Conservation (phyloP, 169 alveolate species). For the Cryptosporidium ubiquitum region DNA sequence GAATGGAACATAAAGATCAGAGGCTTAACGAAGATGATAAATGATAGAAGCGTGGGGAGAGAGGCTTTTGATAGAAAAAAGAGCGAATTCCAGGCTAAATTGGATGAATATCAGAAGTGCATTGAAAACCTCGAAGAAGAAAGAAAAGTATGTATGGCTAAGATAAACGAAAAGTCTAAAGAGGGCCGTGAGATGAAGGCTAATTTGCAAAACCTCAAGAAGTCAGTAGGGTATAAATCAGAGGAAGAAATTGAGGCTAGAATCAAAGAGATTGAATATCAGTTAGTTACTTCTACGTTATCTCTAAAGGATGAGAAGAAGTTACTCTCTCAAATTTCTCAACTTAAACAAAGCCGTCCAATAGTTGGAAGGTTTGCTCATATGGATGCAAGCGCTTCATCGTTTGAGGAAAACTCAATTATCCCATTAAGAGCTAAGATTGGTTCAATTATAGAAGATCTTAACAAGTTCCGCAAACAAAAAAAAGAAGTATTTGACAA, state of each 20-base stretch:
- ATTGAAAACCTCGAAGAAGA: constrained; percentile 65
- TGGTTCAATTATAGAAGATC: constrained; percentile 66
- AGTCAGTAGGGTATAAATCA: constrained; percentile 68
- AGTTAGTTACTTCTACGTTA: constrained; percentile 65
- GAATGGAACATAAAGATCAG: constrained; percentile 69
- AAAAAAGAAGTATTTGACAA: constrained; percentile 70
- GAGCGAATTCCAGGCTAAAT: constrained; percentile 62
- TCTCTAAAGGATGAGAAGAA: constrained; percentile 64
- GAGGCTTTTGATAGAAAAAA: constrained; percentile 66
- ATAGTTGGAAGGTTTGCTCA: constrained; percentile 59
- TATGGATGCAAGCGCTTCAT: constrained; percentile 74
- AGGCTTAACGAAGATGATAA: constrained; percentile 38
- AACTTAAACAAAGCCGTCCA: constrained; percentile 70
- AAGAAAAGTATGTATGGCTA: constrained; percentile 50
- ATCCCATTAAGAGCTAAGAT: constrained; percentile 58
- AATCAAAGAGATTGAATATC: constrained; percentile 66
- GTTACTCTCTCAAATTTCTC: constrained; percentile 49
- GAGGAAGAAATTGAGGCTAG: constrained; percentile 72
- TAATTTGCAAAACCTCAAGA: constrained; percentile 45
- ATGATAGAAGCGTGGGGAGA: constrained; percentile 73
- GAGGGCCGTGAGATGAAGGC: constrained; percentile 72
- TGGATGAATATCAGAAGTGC: constrained; percentile 60
- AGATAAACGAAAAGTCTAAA: constrained; percentile 62
- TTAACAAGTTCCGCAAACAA: constrained; percentile 46
- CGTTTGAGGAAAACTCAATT: constrained; percentile 69